Percentiles rank a stretch among this genome's conserved stretches.
Evolutionary conservation across 495 filamentous ascomycete species (phyloP).

Genomic region (Penicillium chermesinum): DNA sequence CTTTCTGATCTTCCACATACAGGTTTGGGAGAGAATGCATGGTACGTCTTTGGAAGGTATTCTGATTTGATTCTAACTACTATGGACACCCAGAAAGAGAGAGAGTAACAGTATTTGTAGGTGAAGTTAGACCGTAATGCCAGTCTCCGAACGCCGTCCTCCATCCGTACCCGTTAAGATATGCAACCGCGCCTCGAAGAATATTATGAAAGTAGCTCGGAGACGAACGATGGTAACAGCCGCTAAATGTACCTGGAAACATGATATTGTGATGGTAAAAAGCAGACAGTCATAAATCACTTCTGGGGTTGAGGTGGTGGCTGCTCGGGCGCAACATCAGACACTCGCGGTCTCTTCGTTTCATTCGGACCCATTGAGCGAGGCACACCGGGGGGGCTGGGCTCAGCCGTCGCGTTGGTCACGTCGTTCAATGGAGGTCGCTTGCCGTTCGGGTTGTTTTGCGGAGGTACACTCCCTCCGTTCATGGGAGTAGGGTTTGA

Average conservation of each 20-base stretch:
- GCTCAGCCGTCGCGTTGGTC: conserved; percentile 36
- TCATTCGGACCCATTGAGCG: conserved; percentile 21
- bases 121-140: too few species aligned
- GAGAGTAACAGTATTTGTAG: too few species aligned
- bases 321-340: conserved; percentile 13
- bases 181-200: conserved; percentile 5
- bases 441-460: conserved; percentile 38
- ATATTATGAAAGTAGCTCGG: neutral
- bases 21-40: too few species aligned
- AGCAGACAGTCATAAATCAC: conserved; percentile 2
- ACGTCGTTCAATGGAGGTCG: conserved; percentile 48
- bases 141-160: conserved; percentile 9
- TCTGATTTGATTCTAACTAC: neutral
- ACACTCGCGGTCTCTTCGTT: conserved; percentile 31
- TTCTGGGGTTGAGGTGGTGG: conserved; percentile 10
- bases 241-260: conserved; percentile 13
- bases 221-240: conserved; percentile 6
- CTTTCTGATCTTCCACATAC: too few species aligned
- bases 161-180: neutral
- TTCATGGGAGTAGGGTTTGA: conserved; percentile 15
- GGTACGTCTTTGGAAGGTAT: too few species aligned
- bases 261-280: neutral
- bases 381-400: conserved; percentile 19
- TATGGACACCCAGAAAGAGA: neutral
- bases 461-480: conserved; percentile 22